Evolutionary conservation across 345 rosid genomes (phyloP).

Genomic region (Euphorbia lathyris): DNA sequence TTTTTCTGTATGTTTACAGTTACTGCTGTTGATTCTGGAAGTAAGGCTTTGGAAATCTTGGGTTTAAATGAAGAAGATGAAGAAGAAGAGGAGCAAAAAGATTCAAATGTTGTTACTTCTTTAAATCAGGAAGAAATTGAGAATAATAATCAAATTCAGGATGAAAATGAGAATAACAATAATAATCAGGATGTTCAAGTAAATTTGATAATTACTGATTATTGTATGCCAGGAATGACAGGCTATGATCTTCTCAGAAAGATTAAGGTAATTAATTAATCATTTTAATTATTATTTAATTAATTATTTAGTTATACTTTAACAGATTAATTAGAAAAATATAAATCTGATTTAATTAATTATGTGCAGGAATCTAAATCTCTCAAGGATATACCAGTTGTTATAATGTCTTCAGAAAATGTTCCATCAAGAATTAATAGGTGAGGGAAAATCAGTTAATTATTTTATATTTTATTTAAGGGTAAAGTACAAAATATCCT

Average conservation of each 20-base stretch:
- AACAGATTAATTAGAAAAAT: too few relatives aligned
- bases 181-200: slow-evolving; percentile 45
- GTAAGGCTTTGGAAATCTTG: slow-evolving; percentile 78
- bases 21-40: slow-evolving; percentile 88
- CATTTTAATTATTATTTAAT: background rate
- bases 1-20: slow-evolving; percentile 43
- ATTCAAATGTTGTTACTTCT: slow-evolving; percentile 33
- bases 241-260: slow-evolving; percentile 89
- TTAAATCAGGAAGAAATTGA: background rate
- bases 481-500: too few relatives aligned
- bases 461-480: too few relatives aligned
- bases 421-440: slow-evolving; percentile 76
- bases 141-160: background rate
- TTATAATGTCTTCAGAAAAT: slow-evolving; percentile 91
- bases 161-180: background rate
- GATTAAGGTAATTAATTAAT: slow-evolving; percentile 52
- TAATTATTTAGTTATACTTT: background rate
- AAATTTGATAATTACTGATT: slow-evolving; percentile 85
- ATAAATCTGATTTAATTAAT: background rate
- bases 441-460: slow-evolving; percentile 18
- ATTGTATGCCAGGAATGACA: slow-evolving; percentile 97
- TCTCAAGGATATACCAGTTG: slow-evolving; percentile 76
- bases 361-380: slow-evolving; percentile 54
- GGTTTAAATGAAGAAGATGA: slow-evolving; percentile 44
- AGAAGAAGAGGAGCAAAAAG: slow-evolving; percentile 5